Conservation (phyloP, 2,329 filamentous ascomycete genomes). For the Aspergillus carbonarius region DNA sequence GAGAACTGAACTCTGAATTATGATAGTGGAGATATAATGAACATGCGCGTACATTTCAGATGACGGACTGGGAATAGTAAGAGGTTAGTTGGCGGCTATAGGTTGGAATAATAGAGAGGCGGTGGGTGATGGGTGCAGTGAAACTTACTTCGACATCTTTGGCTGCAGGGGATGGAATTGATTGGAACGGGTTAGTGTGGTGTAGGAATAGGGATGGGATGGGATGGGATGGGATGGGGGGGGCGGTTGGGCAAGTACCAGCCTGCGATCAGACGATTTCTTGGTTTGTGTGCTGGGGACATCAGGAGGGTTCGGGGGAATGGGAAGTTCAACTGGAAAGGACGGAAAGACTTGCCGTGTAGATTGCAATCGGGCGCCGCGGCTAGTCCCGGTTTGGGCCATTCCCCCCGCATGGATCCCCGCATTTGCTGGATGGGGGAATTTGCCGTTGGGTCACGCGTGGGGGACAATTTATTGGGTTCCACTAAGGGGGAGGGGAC, state of each 20-base stretch:
- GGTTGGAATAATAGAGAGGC: too few species aligned
- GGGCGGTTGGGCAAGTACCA: constrained; percentile 20
- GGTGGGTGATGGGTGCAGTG: background rate
- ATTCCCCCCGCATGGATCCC: background rate
- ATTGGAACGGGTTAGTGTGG: background rate
- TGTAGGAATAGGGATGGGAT: background rate
- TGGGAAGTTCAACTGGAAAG: background rate
- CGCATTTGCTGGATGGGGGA: background rate
- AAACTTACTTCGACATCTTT: constrained; percentile 27
- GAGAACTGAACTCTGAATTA: too few species aligned
- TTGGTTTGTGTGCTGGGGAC: constrained; percentile 13
- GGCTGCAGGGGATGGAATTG: constrained; percentile 7
- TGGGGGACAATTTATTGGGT: background rate
- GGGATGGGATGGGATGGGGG: background rate
- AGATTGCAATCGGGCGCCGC: background rate
- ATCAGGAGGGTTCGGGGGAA: constrained; percentile 6
- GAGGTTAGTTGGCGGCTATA: too few species aligned
- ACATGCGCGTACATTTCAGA: constrained; percentile 21
- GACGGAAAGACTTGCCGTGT: constrained; percentile 23
- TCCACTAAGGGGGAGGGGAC: too few species aligned
- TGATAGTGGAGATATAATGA: too few species aligned
- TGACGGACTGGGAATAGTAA: constrained; percentile 22
- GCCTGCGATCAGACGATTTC: constrained; percentile 21
- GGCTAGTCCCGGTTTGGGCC: background rate
- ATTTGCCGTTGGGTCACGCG: background rate